Evolutionary conservation across 2,329 filamentous ascomycete genomes (phyloP).

Genomic region (Cladobotryum protrusum): DNA sequence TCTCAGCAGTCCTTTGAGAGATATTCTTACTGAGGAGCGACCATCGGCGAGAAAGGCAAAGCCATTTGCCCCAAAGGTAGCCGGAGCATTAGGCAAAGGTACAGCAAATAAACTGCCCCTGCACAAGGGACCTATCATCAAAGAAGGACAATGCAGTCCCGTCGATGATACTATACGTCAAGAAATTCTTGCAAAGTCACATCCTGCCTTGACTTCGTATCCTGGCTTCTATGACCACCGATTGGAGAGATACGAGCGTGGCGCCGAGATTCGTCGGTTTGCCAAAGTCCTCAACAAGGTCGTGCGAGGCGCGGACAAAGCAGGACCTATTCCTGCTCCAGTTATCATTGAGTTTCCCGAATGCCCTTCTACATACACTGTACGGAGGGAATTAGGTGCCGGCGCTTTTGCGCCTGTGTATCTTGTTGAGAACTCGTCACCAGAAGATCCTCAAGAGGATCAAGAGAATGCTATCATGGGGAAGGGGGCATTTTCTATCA

Average conservation of each 20-base stretch:
- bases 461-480: constrained; percentile 52
- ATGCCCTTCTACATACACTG: constrained; percentile 60
- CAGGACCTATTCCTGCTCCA: constrained; percentile 50
- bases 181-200: constrained; percentile 66
- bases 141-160: constrained; percentile 81
- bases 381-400: constrained; percentile 81
- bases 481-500: constrained; percentile 52
- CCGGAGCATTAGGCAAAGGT: constrained; percentile 27
- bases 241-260: constrained; percentile 56
- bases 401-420: constrained; percentile 96
- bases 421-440: constrained; percentile 68
- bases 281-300: constrained; percentile 60
- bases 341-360: constrained; percentile 64
- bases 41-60: constrained; percentile 45
- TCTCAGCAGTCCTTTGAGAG: constrained; percentile 67
- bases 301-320: constrained; percentile 54
- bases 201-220: constrained; percentile 69
- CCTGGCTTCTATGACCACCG: constrained; percentile 73
- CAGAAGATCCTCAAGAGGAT: constrained; percentile 39
- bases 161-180: constrained; percentile 69
- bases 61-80: constrained; percentile 40
- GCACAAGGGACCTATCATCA: constrained; percentile 66
- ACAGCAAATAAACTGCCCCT: constrained; percentile 34
- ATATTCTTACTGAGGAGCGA: constrained; percentile 50
- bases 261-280: constrained; percentile 74